Evolutionary conservation across 768 basidiomycete species (phyloP), one percentile per base, ranked within the genome.

Genomic region (Lentinula lateritia): DNA sequence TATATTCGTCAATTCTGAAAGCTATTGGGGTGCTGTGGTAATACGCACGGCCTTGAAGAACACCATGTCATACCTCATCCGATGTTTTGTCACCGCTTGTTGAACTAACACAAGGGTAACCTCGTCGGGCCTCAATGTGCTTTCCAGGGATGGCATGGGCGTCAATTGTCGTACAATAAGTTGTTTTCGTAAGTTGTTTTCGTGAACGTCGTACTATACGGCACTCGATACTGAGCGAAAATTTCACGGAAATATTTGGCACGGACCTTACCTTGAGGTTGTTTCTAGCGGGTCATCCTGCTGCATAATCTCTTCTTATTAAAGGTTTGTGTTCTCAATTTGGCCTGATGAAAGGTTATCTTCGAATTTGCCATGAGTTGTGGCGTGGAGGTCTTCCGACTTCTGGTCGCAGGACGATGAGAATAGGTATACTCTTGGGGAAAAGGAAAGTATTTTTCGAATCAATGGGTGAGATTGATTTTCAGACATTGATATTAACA

Each of bases 61-160:
- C 9, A 58, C 43, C 20, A 45, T 43, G 32, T 58, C 57, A 38
- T 58, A 58, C 41, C 57, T 43, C 41, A 48, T 45, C 7, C 42
- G 23, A 23, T 58, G 57, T 46, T 58, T 58, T 20, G 42, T 32
- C 5, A 58, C 57, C 10, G 41, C 57, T 45, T 58, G 57, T 28
- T 58, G 42, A 20, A 58, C 38, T 3, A 58, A 16, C 5, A 34
- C 42, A 15, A 43, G 32, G 5, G 57, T 58, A 32, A 58, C 57
- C 46, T 58, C 28, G 8, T 45, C 57, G 13, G 57, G 57, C 57
- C 62, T 65, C 45, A 58, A 50, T n/a, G 62, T 62, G 50, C 34
- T 50, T 5, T 55, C 15, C 53, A 56, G 43, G 28, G 42, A 53
- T 53, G 52, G 9, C 46, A 48, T 39, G 38, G 38, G 7, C 13